phyloP scores from a whole-genome alignment of 2,329 filamentous ascomycete genomes.

The Verticillium nonalfalfae region DNA sequence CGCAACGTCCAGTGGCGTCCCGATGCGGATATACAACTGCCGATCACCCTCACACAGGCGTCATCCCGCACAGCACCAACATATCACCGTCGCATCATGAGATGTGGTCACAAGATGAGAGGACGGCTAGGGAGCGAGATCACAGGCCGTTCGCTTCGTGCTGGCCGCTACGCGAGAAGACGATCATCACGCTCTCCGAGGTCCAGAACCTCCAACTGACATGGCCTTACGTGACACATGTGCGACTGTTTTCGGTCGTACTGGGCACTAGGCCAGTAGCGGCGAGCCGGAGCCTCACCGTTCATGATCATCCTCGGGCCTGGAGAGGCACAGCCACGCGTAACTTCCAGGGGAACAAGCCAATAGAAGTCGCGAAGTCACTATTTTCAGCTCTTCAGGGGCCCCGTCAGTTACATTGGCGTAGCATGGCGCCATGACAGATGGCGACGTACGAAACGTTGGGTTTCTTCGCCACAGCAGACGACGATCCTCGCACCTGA shows the following conservation, averaged over 20 bases:
- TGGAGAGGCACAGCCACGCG: background rate
- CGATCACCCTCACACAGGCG: constrained; percentile 2
- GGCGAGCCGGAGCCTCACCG: background rate
- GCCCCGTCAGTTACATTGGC: background rate
- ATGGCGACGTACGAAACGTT: background rate
- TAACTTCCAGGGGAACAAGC: background rate
- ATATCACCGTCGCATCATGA: background rate
- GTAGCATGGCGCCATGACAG: background rate
- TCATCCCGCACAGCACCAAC: background rate
- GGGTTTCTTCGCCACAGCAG: background rate
- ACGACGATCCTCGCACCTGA: constrained; percentile 1
- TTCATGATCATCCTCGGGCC: background rate
- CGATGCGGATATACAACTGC: constrained; percentile 4
- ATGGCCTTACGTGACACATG: background rate
- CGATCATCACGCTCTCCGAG: constrained; percentile 5
- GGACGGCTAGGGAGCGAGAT: background rate
- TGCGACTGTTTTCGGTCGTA: background rate
- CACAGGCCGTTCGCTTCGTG: background rate
- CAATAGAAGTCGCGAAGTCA: background rate
- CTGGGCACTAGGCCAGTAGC: background rate
- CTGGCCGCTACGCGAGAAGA: background rate
- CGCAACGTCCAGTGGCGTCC: background rate
- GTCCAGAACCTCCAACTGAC: constrained; percentile 7
- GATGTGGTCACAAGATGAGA: background rate
- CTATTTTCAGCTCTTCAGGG: background rate